Percentiles rank a stretch among this genome's conserved stretches.
phyloP scores from a whole-genome alignment of 805 yeast species.

The Clavispora phyllophila region DNA sequence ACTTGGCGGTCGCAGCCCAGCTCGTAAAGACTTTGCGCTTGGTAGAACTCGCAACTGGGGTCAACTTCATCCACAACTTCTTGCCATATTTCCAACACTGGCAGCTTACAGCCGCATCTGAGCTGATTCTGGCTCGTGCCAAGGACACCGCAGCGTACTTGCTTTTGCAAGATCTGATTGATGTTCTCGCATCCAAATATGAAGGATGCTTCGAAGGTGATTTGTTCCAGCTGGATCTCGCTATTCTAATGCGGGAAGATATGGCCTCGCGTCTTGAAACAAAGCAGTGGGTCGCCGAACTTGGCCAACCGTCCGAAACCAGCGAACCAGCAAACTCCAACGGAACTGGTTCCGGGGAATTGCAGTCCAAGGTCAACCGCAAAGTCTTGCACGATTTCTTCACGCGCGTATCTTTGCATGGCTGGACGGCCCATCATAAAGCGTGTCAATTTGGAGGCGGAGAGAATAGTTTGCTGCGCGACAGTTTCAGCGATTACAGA shows the following conservation, averaged over 20 bases:
- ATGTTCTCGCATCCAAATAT: constrained; percentile 27
- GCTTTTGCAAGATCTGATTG: constrained; percentile 21
- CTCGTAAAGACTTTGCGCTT: constrained; percentile 20
- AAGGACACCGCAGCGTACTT: constrained; percentile 32
- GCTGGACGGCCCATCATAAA: constrained; percentile 17
- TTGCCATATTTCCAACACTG: constrained; percentile 44
- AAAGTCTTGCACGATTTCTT: constrained; percentile 24
- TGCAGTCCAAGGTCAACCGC: constrained; percentile 9
- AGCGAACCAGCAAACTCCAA: not conserved
- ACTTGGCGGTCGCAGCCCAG: constrained; percentile 6
- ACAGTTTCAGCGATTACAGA: not conserved
- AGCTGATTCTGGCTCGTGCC: constrained; percentile 5
- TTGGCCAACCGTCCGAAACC: constrained; percentile 8
- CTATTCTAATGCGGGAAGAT: constrained; percentile 15
- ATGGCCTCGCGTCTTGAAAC: constrained; percentile 22
- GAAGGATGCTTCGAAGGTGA: constrained; percentile 19
- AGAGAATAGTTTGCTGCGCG: not conserved
- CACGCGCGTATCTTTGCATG: constrained; percentile 21
- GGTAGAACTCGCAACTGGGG: constrained; percentile 34
- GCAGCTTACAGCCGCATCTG: constrained; percentile 23
- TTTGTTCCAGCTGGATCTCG: constrained; percentile 17
- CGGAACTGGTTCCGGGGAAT: not conserved
- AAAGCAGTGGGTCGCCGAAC: constrained; percentile 24
- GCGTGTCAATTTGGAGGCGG: not conserved
- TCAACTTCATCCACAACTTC: constrained; percentile 42